Evolutionary conservation across 129 eudicot genomes (phyloP).

Genomic region (Logfia minima): DNA sequence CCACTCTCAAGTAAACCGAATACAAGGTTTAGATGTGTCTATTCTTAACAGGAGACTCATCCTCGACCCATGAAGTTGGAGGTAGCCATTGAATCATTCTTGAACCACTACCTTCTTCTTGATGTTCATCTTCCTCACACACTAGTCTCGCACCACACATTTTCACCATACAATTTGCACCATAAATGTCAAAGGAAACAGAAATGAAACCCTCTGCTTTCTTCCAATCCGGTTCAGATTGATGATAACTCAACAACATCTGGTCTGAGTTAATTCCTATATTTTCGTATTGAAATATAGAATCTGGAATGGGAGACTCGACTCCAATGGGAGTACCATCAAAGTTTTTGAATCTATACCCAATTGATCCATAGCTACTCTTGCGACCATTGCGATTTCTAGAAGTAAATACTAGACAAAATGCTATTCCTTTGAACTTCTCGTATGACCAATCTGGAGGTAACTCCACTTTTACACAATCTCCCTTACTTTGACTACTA

Average conservation of each 20-base stretch:
- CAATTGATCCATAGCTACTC: slow-evolving; percentile 33
- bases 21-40: not conserved
- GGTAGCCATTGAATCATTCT: slow-evolving; percentile 39
- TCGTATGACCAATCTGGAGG: slow-evolving; percentile 33
- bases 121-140: slow-evolving; percentile 32
- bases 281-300: slow-evolving; percentile 32
- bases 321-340: slow-evolving; percentile 29
- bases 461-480: slow-evolving; percentile 25
- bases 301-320: slow-evolving; percentile 16
- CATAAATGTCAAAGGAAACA: slow-evolving; percentile 33
- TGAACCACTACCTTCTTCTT: slow-evolving; percentile 25
- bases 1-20: not conserved
- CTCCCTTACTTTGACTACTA: slow-evolving; percentile 26
- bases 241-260: slow-evolving; percentile 27
- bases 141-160: slow-evolving; percentile 38
- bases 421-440: slow-evolving; percentile 37
- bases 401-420: slow-evolving; percentile 35
- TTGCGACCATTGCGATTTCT: slow-evolving; percentile 25
- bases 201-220: slow-evolving; percentile 15
- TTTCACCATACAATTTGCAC: slow-evolving; percentile 38
- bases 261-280: slow-evolving; percentile 38
- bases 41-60: slow-evolving; percentile 4
- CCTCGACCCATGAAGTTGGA: slow-evolving; percentile 15
- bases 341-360: slow-evolving; percentile 26
- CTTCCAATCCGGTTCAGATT: slow-evolving; percentile 31